Base-by-base conservation (phyloP, 805 yeast genomes). In the Zygoascus bituminiphila region DNA sequence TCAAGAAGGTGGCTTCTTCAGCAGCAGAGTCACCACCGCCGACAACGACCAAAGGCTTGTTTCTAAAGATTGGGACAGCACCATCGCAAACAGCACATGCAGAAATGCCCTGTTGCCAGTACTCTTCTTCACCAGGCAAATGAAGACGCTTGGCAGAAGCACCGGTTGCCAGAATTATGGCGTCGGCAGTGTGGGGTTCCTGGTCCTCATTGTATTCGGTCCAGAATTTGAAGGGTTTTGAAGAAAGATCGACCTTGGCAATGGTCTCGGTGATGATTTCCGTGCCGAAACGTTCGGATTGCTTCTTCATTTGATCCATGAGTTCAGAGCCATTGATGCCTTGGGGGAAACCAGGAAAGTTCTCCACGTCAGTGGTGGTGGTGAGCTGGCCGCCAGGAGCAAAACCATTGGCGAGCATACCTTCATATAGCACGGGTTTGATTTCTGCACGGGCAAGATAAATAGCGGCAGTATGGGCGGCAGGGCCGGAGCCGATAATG, bases 21-120 rank as follows among this genome's bases (percentile, higher is more conserved):
- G 98, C 95, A 17, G 99, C 99, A 57, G 97, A 88, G 71, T 93
- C 99, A 68, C 99, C 99, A 58, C 99, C 99, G 52, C 99, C 99
- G 58, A 93, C 75, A 50, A 93, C 99, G 22, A 96, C 98, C 66
- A 93, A 78, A 36, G 98, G 98, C 71, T 88, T 85, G 76, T 93
- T 85, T 77, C 98, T 86, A 76, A 93, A 93, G 60, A 93, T 89
- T 60, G 99, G 99, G 44, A 93, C 95, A 29, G 99, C 99, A 70
- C 99, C 99, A 67, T 93, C 99, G 73, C 99, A 93, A 54, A 93
- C 98, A 37, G 99, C 99, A 76, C 99, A 93, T 15, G 99, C 99
- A 58, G 96, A 86, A 58, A 93, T 93, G 69, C 99, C 99, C 67
- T 84, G 84, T 75, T 93, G 99, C 99, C 99, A 93, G 79, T 93